These are phyloP conservation scores for Hemerocallis citrina DNA, from an alignment of 106 monocot genomes.

Conservation along the genomic window DNA sequence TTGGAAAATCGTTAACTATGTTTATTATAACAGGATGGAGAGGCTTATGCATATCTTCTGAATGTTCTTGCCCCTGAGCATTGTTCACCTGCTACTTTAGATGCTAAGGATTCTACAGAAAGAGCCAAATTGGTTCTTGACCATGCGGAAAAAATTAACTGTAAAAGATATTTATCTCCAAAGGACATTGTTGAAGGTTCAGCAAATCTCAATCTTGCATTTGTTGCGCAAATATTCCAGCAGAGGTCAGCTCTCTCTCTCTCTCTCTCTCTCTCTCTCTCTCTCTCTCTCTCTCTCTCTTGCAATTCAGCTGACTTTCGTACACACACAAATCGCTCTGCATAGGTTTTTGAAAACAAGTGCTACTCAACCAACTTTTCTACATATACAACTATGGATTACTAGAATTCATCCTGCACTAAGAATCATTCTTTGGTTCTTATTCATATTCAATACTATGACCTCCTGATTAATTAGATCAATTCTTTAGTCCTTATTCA, in stretches of 20 bases:
- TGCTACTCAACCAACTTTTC: not conserved
- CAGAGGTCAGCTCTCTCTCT: constrained; percentile 39
- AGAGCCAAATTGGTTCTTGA: constrained; percentile 41
- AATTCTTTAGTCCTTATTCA: not conserved
- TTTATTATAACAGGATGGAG: constrained; percentile 30
- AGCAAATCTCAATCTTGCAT: constrained; percentile 42
- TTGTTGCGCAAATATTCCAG: constrained; percentile 51
- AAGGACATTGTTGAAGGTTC: constrained; percentile 45
- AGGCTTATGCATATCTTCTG: constrained; percentile 45
- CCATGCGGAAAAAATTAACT: constrained; percentile 41
- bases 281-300: not conserved
- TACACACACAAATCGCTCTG: no score
- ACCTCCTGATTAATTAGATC: no score
- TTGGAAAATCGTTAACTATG: not conserved
- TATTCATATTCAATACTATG: no score
- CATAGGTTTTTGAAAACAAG: no score
- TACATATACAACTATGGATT: not conserved
- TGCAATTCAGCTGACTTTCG: no score
- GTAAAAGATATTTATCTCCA: constrained; percentile 42
- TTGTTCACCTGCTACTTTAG: constrained; percentile 20
- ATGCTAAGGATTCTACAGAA: constrained; percentile 31
- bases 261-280: no score
- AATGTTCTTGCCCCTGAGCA: constrained; percentile 51
- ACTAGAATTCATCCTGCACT: no score
- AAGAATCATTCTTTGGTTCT: not conserved